Percentiles rank a stretch among this genome's conserved stretches.
These are phyloP conservation scores for Saccharomycopsis malanga DNA, from an alignment of 805 yeast genomes.

Conservation along the genomic window DNA sequence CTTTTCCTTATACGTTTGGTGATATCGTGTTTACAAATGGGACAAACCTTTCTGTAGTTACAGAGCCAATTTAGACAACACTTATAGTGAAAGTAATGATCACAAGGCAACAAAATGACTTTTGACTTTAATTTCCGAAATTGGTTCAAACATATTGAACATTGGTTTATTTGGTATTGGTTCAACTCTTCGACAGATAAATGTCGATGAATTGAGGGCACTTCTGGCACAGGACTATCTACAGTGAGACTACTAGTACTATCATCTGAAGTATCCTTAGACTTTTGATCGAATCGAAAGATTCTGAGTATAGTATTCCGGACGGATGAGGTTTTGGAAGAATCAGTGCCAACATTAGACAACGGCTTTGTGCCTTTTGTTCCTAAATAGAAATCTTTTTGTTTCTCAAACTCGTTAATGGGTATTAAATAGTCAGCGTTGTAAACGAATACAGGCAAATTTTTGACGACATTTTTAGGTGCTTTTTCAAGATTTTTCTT, in stretches of 20 bases:
- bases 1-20: constrained; percentile 20
- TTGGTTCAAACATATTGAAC: constrained; percentile 54
- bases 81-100: constrained; percentile 51
- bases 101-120: constrained; percentile 50
- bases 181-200: constrained; percentile 18
- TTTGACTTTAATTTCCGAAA: constrained; percentile 40
- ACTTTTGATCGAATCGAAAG: too few species aligned
- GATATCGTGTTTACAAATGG: constrained; percentile 47
- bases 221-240: too few species aligned
- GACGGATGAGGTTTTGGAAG: too few species aligned
- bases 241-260: too few species aligned
- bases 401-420: constrained; percentile 12
- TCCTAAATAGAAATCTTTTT: constrained; percentile 15
- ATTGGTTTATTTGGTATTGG: constrained; percentile 30
- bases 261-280: too few species aligned
- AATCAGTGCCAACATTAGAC: too few species aligned
- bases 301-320: too few species aligned
- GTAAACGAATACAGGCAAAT: constrained; percentile 17
- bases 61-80: constrained; percentile 58
- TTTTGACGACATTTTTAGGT: constrained; percentile 10
- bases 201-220: constrained; percentile 5
- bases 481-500: constrained; percentile 14
- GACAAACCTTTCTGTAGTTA: constrained; percentile 46
- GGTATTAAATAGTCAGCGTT: constrained; percentile 20
- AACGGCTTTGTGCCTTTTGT: too few species aligned